A percentile compares a stretch with the other conserved stretches of the same genome.
Evolutionary conservation across 106 monocot species (phyloP).

Genomic region (Dioscorea alata): DNA sequence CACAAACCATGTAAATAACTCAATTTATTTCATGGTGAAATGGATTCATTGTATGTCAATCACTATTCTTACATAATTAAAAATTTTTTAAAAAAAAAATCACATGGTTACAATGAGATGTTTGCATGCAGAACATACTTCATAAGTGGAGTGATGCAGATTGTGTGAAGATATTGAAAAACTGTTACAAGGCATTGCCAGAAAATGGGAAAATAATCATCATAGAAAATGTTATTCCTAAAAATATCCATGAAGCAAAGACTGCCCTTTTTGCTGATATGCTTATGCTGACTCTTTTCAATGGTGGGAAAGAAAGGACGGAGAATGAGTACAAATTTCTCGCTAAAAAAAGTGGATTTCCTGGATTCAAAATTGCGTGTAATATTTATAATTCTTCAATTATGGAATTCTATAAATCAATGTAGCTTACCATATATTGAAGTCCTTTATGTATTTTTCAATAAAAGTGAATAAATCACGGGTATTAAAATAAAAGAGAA

Average conservation of each 20-base stretch:
- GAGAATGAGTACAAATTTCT: slow-evolving; percentile 17
- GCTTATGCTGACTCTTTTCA: neutral
- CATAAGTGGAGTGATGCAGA: slow-evolving; percentile 32
- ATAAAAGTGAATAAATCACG: too few relatives aligned
- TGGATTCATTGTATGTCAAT: too few relatives aligned
- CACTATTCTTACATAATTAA: too few relatives aligned
- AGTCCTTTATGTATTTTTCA: too few relatives aligned
- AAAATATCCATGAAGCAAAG: neutral
- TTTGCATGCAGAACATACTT: slow-evolving; percentile 22
- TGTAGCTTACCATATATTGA: too few relatives aligned
- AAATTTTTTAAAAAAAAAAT: too few relatives aligned
- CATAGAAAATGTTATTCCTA: slow-evolving; percentile 15
- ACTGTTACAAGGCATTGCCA: slow-evolving; percentile 28
- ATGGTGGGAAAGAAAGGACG: slow-evolving; percentile 28
- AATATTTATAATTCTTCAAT: neutral
- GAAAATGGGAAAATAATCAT: slow-evolving; percentile 15
- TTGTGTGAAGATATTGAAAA: slow-evolving; percentile 18
- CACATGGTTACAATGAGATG: too few relatives aligned
- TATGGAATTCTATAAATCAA: slow-evolving; percentile 17
- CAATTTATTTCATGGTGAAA: too few relatives aligned
- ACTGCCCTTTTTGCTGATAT: neutral
- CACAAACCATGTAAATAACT: too few relatives aligned
- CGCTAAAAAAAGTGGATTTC: slow-evolving; percentile 16
- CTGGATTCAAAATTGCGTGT: slow-evolving; percentile 1
- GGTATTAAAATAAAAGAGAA: too few relatives aligned